phyloP scores from a whole-genome alignment of 2,329 filamentous ascomycete species.

The Dactylonectria macrodidyma region DNA sequence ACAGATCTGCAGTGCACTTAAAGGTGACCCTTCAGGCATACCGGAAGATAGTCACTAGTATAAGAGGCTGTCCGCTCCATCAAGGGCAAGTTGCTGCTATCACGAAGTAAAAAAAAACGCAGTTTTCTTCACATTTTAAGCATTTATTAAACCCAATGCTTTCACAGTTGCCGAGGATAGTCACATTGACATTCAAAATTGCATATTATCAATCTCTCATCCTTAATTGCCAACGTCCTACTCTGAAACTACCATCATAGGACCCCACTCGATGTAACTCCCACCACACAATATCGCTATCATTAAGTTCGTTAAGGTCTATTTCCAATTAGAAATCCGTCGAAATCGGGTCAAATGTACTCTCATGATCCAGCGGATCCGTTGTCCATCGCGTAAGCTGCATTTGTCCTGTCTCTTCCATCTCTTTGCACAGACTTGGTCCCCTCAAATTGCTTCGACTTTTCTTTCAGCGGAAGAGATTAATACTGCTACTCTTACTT shows the following conservation, averaged over 20 bases:
- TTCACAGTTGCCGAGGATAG: neutral
- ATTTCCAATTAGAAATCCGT: neutral
- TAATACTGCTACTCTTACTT: neutral
- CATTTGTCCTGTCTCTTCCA: neutral
- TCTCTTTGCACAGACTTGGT: neutral
- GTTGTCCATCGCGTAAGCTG: neutral
- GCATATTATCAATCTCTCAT: too few species aligned
- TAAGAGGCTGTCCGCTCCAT: too few species aligned
- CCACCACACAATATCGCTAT: slow-evolving; percentile 48
- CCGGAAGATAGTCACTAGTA: too few species aligned
- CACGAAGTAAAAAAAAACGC: too few species aligned
- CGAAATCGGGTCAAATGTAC: neutral
- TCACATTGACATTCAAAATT: neutral
- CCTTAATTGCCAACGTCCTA: too few species aligned
- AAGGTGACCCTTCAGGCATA: too few species aligned
- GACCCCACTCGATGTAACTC: too few species aligned
- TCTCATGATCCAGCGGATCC: neutral
- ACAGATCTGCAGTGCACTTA: too few species aligned
- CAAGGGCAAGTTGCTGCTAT: too few species aligned
- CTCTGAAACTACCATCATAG: too few species aligned
- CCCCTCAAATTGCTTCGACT: neutral
- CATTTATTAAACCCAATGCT: too few species aligned
- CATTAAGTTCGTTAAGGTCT: neutral
- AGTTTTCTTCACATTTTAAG: too few species aligned
- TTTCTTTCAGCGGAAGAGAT: neutral